Evolutionary conservation across 139 green algal species (phyloP).

Genomic region (Coelastrella sp.): DNA sequence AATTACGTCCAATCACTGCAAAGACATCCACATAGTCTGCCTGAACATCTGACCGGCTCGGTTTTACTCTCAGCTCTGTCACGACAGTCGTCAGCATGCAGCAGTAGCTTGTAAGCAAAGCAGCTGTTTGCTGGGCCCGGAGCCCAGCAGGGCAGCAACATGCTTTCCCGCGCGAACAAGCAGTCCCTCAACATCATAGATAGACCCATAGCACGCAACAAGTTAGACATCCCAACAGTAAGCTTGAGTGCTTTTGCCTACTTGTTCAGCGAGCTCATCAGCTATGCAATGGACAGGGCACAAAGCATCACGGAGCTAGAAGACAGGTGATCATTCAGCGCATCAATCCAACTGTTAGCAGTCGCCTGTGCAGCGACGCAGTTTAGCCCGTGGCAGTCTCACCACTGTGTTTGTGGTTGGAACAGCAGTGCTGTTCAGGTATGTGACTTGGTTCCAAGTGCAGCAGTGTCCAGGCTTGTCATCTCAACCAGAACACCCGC

Average conservation of each 20-base stretch:
- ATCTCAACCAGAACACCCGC: too few relatives aligned
- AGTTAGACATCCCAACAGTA: conserved; percentile 75
- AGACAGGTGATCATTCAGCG: conserved; percentile 70
- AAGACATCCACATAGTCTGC: too few relatives aligned
- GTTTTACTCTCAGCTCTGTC: too few relatives aligned
- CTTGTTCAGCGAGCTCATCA: conserved; percentile 96
- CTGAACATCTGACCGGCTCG: too few relatives aligned
- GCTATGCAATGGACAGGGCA: conserved; percentile 92
- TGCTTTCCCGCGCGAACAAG: conserved; percentile 22
- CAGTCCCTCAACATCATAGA: conserved; percentile 80
- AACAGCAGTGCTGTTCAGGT: not conserved
- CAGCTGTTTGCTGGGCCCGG: too few relatives aligned
- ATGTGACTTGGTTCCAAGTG: too few relatives aligned
- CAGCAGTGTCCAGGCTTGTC: too few relatives aligned
- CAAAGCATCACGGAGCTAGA: conserved; percentile 94
- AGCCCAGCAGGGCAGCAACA: not conserved
- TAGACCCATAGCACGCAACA: conserved; percentile 71
- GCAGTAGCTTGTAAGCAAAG: too few relatives aligned
- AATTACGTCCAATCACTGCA: too few relatives aligned
- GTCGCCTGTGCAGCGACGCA: too few relatives aligned
- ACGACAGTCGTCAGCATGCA: too few relatives aligned
- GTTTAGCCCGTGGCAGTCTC: not conserved
- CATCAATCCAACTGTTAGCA: too few relatives aligned
- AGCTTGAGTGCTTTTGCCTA: conserved; percentile 94
- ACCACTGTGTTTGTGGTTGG: not conserved